Evolutionary conservation across 345 rosid genomes (phyloP).

Genomic region (Populus alba): DNA sequence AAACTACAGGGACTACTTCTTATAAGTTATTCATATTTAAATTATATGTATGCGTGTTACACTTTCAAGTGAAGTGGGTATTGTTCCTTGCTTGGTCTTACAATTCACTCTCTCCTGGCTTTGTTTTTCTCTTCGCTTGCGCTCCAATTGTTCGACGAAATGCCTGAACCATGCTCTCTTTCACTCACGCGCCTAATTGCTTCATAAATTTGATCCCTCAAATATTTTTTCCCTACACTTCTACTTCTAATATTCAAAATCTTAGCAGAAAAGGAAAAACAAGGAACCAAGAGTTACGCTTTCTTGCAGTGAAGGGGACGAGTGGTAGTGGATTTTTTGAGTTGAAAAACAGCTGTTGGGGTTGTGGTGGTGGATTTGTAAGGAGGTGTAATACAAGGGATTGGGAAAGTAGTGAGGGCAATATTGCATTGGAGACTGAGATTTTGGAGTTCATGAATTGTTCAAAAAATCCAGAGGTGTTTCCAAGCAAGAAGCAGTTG

Average conservation of each 20-base stretch:
- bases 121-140: background rate
- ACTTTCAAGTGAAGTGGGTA: slow-evolving; percentile 30
- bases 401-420: slow-evolving; percentile 44
- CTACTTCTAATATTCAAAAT: background rate
- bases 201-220: slow-evolving; percentile 29
- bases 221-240: slow-evolving; percentile 14
- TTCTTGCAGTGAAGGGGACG: slow-evolving; percentile 18
- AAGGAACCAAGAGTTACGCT: slow-evolving; percentile 1
- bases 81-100: slow-evolving; percentile 62
- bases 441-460: slow-evolving; percentile 77
- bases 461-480: slow-evolving; percentile 56
- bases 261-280: background rate
- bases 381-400: slow-evolving; percentile 38
- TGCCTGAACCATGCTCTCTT: slow-evolving; percentile 85
- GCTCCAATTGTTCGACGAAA: slow-evolving; percentile 61
- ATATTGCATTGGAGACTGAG: slow-evolving; percentile 61
- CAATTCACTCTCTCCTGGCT: background rate
- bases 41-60: slow-evolving; percentile 10
- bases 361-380: slow-evolving; percentile 36
- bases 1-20: background rate
- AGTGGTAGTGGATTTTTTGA: slow-evolving; percentile 39
- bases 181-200: slow-evolving; percentile 25
- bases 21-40: background rate
- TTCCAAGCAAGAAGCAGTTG: slow-evolving; percentile 69
- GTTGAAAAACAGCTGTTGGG: slow-evolving; percentile 33